Base-by-base conservation (phyloP, 2,329 filamentous ascomycete genomes). In the Boeremia exigua region DNA sequence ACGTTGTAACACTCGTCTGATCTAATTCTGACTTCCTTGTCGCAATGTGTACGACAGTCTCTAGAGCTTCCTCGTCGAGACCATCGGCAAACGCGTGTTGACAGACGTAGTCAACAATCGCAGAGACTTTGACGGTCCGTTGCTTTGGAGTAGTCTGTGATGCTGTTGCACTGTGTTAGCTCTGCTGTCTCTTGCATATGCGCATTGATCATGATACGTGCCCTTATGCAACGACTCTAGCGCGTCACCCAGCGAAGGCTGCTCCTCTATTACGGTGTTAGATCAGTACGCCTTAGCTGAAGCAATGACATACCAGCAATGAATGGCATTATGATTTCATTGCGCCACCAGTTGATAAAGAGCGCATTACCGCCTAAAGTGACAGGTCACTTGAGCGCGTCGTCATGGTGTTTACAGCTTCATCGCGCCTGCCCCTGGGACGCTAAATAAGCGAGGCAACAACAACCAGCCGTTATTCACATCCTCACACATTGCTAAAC, bases 11-110 rank as follows among this genome's bases (percentile, higher is more conserved):
- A 62, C 87, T 92, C 27, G 86, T 86, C 74, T 95, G 92, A 72
- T 95, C 91, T 19, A 96, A 82, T 63, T 88, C 80, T 63, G 82
- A 90, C 42, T 86, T 86, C 19, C 80, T 79, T 17, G 87, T 88
- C 61, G 91, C 75, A 52, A 94, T 79, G 54, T 87, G 83, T 61
- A 95, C 77, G 29, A 96, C 79, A 48, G 82, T 80, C 50, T 81
- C 77, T 44, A 96, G 80, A 27, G 84, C 81, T 34, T 82, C 78
- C 6, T 83, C 80, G 36, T 86, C 78, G 48, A 95, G 80, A 7
- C 92, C 92, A 54, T 83, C 79, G 58, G 89, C 86, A 74, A 90
- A 91, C 10, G 86, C 85, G 61, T 84, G 78, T 5, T 83, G 82
- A 42, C 83, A 80, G 52, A 92, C 80, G 25, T 78, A 83, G 70